phyloP scores from a whole-genome alignment of 73 alveolate genomes.

The Paramecium caudatum region DNA sequence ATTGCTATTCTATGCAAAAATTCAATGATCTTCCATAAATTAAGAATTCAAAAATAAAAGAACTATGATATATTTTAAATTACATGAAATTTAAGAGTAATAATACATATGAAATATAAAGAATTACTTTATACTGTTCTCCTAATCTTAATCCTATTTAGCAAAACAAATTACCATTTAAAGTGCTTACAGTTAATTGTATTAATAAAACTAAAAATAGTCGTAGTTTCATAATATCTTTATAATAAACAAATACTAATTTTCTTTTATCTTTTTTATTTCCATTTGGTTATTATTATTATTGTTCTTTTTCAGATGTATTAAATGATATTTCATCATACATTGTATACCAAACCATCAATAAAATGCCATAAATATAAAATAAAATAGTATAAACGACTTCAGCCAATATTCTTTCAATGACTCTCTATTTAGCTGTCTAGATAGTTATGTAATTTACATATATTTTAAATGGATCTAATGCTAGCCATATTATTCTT shows the following conservation, averaged over 20 bases:
- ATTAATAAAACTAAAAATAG: neutral
- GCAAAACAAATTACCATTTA: constrained; percentile 27
- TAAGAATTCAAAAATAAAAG: constrained; percentile 47
- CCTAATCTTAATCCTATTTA: constrained; percentile 57
- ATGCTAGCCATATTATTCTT: constrained; percentile 1
- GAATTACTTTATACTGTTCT: neutral
- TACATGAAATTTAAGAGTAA: constrained; percentile 39
- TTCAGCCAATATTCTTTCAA: constrained; percentile 58
- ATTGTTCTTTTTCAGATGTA: neutral
- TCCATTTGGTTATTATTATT: neutral
- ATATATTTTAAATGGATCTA: constrained; percentile 64
- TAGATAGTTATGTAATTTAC: neutral
- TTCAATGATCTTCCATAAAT: constrained; percentile 35
- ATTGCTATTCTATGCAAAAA: neutral
- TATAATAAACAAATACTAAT: neutral
- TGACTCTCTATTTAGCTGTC: constrained; percentile 28
- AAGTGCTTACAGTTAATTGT: constrained; percentile 41
- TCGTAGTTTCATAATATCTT: constrained; percentile 54
- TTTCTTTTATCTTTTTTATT: constrained; percentile 2
- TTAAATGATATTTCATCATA: constrained; percentile 69
- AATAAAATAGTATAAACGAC: constrained; percentile 21
- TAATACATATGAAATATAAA: constrained; percentile 25
- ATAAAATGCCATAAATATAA: constrained; percentile 45
- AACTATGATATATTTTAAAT: neutral
- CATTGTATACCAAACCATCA: constrained; percentile 67